Evolutionary conservation across 148 eudicot genomes (phyloP), one percentile per base, ranked within the genome.

Genomic region (Nyssa sinensis): DNA sequence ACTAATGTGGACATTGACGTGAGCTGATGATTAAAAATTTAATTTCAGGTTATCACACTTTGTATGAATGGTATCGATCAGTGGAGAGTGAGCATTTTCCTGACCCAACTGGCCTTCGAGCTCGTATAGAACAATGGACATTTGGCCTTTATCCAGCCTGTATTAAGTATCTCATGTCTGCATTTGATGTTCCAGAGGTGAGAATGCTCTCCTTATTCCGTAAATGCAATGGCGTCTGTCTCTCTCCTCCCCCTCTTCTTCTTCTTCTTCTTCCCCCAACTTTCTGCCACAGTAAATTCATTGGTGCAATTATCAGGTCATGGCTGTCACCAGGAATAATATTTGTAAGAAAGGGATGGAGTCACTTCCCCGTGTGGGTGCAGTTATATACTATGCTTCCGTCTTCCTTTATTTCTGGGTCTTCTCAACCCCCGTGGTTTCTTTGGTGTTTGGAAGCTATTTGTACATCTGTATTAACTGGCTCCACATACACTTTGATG

Each of bases 181-280:
- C 99, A 64, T 95, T 96, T 78, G 99, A 96, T 83, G 88, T 96
- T 66, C 99, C 99, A 35, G 99, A 96, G 99, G 99, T 95, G 71
- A 53, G 55, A 70, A 34, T 44, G 12, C 47, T 25, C 53, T 60
- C 34, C 44, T 71, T 21, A 70, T 37, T 47, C n/a, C 2, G 2
- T 9, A 55, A 25, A 23, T 70, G 10, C 60, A 14, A 21, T 53
- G 11, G 13, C 19, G n/a, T n/a, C n/a, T n/a, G n/a, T 32, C 12
- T 67, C 69, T 37, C 17, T 66, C 7, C 14, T 65, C 11, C 23
- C 53, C 37, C n/a, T 74, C 2, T 64, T 61, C 35, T 30, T 24
- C 25, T 23, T 51, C 1, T 17, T 1, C 11, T 7, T 70, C 37
- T 39, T 53, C 2, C 0, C 68, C 67, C 29, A n/a, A n/a, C n/a